Conservation (phyloP, 1,139 yeast genomes). For the Magnusiomyces tetraspermus region DNA sequence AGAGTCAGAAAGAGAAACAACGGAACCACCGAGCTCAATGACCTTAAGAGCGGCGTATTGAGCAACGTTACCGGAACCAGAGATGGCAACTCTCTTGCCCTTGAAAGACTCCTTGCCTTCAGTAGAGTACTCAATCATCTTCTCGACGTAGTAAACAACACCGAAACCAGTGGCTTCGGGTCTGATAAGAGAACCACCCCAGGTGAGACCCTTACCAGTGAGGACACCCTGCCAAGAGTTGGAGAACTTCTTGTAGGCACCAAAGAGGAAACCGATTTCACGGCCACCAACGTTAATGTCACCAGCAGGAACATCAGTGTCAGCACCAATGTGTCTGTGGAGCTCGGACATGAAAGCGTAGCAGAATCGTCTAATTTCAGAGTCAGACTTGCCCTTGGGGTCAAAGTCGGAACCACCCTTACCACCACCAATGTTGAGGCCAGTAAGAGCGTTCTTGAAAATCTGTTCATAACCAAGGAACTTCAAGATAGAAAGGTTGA, state of each 20-base stretch:
- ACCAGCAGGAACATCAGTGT: slow-evolving; percentile 97
- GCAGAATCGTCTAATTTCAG: slow-evolving; percentile 95
- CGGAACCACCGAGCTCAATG: slow-evolving; percentile 92
- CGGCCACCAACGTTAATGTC: slow-evolving; percentile 92
- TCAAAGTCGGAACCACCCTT: slow-evolving; percentile 98
- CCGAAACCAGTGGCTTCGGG: slow-evolving; percentile 99
- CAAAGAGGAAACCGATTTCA: slow-evolving; percentile 88
- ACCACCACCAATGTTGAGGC: slow-evolving; percentile 98
- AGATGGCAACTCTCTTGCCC: slow-evolving; percentile 91
- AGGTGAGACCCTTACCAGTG: slow-evolving; percentile 93
- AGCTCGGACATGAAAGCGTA: slow-evolving; percentile 91
- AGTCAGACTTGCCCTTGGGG: slow-evolving; percentile 88
- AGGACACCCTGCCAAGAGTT: slow-evolving; percentile 95
- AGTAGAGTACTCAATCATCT: slow-evolving; percentile 92
- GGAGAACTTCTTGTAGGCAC: slow-evolving; percentile 89
- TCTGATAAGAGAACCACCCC: slow-evolving; percentile 99
- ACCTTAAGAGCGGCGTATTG: slow-evolving; percentile 98
- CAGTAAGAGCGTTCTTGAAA: slow-evolving; percentile 96
- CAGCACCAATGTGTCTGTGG: slow-evolving; percentile 92
- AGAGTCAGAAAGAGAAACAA: slow-evolving; percentile 89
- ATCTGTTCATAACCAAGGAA: slow-evolving; percentile 97
- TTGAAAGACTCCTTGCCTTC: slow-evolving; percentile 77
- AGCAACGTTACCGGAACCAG: slow-evolving; percentile 98
- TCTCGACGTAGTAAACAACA: slow-evolving; percentile 90
- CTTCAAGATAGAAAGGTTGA: slow-evolving; percentile 87